Evolutionary conservation across 768 basidiomycete genomes (phyloP).

Genomic region (Lepiota venenata): DNA sequence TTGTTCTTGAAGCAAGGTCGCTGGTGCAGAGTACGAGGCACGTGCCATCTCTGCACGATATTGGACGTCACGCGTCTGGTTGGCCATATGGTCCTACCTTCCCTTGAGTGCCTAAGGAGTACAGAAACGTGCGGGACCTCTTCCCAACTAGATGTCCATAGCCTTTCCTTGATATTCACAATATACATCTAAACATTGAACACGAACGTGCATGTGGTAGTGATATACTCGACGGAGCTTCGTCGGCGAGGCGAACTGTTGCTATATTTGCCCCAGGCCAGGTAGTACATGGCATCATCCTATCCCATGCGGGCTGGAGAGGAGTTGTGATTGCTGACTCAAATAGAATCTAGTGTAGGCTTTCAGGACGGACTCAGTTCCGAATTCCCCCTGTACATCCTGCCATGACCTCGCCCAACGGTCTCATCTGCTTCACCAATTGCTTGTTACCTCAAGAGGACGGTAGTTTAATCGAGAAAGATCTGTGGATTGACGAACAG

Average conservation of each 20-base stretch:
- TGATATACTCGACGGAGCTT: neutral
- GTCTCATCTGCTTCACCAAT: slow-evolving; percentile 84
- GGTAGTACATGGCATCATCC: slow-evolving; percentile 2
- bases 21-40: no score
- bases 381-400: neutral
- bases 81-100: neutral
- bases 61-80: neutral
- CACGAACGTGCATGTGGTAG: slow-evolving; percentile 8
- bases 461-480: slow-evolving; percentile 67
- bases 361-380: neutral
- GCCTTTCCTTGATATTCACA: neutral
- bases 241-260: slow-evolving; percentile 3
- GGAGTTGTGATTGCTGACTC: slow-evolving; percentile 4
- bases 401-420: slow-evolving; percentile 49
- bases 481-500: slow-evolving; percentile 79
- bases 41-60: neutral
- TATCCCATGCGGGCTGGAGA: neutral
- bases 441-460: slow-evolving; percentile 79
- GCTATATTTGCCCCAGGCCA: slow-evolving; percentile 1
- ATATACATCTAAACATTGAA: neutral
- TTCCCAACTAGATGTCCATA: neutral
- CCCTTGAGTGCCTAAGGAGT: neutral
- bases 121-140: neutral
- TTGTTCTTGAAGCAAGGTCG: no score
- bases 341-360: slow-evolving; percentile 3